Evolutionary conservation across 306 rosid genomes (phyloP).

Genomic region (Casuarina cunninghamiana): DNA sequence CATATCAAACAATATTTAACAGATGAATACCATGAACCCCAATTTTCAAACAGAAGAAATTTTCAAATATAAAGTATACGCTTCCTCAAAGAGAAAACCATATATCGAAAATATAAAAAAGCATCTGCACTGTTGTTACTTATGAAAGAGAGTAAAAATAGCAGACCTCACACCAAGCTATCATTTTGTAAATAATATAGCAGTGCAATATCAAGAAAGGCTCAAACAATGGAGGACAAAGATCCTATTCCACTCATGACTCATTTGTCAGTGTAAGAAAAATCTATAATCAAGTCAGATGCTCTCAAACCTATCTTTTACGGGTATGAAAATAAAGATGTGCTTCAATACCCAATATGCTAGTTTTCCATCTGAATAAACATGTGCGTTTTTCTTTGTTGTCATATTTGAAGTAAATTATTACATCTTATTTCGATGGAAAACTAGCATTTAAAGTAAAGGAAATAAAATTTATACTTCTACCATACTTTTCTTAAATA

Average conservation of each 20-base stretch:
- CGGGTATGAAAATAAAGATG: neutral
- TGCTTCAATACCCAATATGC: neutral
- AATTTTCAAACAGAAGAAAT: neutral
- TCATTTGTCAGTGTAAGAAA: neutral
- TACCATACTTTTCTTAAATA: neutral
- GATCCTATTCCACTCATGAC: neutral
- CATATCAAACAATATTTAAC: slow-evolving; percentile 15
- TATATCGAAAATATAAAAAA: neutral
- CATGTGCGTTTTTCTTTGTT: too few species aligned
- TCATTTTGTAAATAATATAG: neutral
- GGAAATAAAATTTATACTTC: neutral
- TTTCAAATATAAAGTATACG: neutral
- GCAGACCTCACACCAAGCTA: neutral
- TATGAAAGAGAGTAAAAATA: neutral
- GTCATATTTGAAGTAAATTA: too few species aligned
- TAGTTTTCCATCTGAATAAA: neutral
- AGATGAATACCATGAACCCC: neutral
- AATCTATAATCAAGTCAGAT: neutral
- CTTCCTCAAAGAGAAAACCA: neutral
- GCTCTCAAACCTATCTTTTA: neutral
- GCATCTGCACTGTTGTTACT: neutral
- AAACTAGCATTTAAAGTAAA: neutral
- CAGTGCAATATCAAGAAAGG: neutral
- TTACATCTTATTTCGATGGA: too few species aligned
- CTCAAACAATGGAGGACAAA: neutral